Percentiles rank a stretch among this genome's conserved stretches.
Evolutionary conservation across 148 eudicot genomes (phyloP).

Genomic region (Persicaria maculosa): DNA sequence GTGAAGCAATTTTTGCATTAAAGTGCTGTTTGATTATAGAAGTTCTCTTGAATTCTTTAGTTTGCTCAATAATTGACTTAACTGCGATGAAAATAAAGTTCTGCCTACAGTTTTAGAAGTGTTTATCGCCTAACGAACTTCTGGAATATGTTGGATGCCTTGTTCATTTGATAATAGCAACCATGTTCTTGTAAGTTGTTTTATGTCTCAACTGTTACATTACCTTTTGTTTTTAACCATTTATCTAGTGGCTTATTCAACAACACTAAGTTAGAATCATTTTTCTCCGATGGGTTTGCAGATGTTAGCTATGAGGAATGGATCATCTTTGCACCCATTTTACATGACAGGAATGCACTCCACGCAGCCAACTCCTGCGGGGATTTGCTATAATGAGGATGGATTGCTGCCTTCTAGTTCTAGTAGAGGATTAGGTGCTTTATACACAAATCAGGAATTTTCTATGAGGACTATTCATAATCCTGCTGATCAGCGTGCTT

Average conservation of each 20-base stretch:
- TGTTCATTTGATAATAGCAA: too few relatives aligned
- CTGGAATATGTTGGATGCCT: neutral
- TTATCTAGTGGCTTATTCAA: too few relatives aligned
- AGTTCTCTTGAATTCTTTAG: too few relatives aligned
- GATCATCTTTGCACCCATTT: constrained; percentile 53
- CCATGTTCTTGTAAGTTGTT: too few relatives aligned
- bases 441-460: constrained; percentile 31
- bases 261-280: neutral
- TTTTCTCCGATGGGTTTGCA: constrained; percentile 26
- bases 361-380: constrained; percentile 23
- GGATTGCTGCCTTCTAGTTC: constrained; percentile 20
- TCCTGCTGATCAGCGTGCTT: constrained; percentile 25
- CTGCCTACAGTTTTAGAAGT: too few relatives aligned
- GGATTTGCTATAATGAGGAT: constrained; percentile 28
- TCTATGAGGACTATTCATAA: constrained; percentile 29
- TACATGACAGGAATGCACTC: constrained; percentile 32
- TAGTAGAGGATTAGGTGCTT: constrained; percentile 25
- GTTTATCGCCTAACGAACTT: neutral
- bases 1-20: neutral
- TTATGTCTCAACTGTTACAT: too few relatives aligned
- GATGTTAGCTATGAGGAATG: constrained; percentile 89
- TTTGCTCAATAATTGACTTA: too few relatives aligned
- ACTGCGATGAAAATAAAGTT: too few relatives aligned
- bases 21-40: too few relatives aligned
- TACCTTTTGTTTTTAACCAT: too few relatives aligned